A percentile compares a stretch with the other conserved stretches of the same genome.
phyloP scores from a whole-genome alignment of 108 stramenopile genomes.

The Nannochloropsis salina region DNA sequence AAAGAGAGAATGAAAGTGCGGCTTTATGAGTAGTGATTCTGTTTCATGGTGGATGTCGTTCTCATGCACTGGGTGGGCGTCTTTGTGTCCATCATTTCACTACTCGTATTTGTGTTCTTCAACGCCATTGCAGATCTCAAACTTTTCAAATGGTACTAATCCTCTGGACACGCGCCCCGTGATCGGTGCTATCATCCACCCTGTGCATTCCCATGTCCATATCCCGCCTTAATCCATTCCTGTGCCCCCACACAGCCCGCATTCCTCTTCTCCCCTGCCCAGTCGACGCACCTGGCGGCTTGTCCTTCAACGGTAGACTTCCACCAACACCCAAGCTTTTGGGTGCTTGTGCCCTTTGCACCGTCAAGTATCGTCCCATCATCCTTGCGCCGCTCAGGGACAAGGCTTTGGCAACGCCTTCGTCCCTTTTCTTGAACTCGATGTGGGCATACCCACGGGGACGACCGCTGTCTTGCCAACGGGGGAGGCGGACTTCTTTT shows the following conservation, averaged over 20 bases:
- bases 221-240: not conserved
- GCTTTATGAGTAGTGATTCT: not conserved
- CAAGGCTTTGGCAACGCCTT: slow-evolving; percentile 60
- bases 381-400: slow-evolving; percentile 63
- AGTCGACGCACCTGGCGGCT: not conserved
- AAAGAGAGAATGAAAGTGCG: not conserved
- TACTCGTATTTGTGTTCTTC: slow-evolving; percentile 18
- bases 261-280: not conserved
- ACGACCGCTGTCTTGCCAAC: slow-evolving; percentile 82
- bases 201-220: too few species aligned
- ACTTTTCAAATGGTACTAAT: not conserved
- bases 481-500: slow-evolving; percentile 70
- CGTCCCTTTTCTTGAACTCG: slow-evolving; percentile 59
- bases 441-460: slow-evolving; percentile 88
- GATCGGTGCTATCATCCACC: too few species aligned
- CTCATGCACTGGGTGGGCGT: not conserved
- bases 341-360: slow-evolving; percentile 64
- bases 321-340: not conserved
- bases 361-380: slow-evolving; percentile 68
- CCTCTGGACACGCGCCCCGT: not conserved
- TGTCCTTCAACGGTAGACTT: not conserved
- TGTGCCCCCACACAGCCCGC: not conserved
- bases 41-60: not conserved
- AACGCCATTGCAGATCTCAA: slow-evolving; percentile 1
- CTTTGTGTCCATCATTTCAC: slow-evolving; percentile 13